These are phyloP conservation scores for Candida cerambycidarum DNA, from an alignment of 805 yeast genomes.

Conservation along the genomic window DNA sequence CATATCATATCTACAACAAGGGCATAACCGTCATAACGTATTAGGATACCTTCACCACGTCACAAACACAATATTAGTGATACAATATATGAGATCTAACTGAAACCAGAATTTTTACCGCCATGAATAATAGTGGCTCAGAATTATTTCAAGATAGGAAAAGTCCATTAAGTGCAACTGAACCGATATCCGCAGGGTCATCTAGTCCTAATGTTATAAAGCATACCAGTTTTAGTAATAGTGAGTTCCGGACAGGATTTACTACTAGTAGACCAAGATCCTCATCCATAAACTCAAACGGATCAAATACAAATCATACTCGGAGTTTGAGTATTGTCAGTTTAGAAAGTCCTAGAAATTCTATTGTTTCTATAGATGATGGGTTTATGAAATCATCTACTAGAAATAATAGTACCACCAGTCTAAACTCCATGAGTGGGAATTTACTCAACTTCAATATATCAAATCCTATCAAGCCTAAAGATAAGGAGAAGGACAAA, in stretches of 20 bases:
- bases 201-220: conserved; percentile 10
- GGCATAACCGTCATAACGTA: too few species aligned
- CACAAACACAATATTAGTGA: too few species aligned
- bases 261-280: conserved; percentile 25
- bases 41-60: too few species aligned
- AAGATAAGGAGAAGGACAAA: neutral
- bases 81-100: too few species aligned
- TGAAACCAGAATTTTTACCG: too few species aligned
- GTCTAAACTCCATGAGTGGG: conserved; percentile 16
- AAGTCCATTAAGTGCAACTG: conserved; percentile 16
- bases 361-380: conserved; percentile 42
- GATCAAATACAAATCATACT: conserved; percentile 22
- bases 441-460: conserved; percentile 3
- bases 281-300: conserved; percentile 31
- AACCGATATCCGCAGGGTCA: conserved; percentile 12
- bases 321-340: conserved; percentile 39
- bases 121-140: conserved; percentile 6
- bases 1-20: too few species aligned
- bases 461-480: conserved; percentile 5
- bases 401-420: conserved; percentile 34
- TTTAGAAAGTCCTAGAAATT: conserved; percentile 41
- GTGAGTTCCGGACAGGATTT: neutral
- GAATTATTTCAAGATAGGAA: conserved; percentile 12
- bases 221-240: neutral
- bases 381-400: conserved; percentile 23